phyloP scores from a whole-genome alignment of 176 grass and related monocot genomes.

The Rhynchospora breviuscula region DNA sequence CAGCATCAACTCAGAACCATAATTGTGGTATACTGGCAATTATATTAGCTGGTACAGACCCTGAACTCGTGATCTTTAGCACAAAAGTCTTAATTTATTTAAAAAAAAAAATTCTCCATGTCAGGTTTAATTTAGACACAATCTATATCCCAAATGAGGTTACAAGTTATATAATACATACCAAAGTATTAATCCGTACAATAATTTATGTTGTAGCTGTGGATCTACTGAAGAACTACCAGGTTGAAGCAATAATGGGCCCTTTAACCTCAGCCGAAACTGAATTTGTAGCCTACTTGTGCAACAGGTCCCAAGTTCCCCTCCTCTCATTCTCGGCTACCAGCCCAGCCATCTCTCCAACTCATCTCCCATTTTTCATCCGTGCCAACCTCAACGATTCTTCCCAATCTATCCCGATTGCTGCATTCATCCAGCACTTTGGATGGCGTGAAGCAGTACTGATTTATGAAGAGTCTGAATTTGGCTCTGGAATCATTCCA shows the following conservation, averaged over 20 bases:
- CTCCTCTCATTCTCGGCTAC: constrained; percentile 48
- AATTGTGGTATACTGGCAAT: too few relatives aligned
- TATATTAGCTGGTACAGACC: too few relatives aligned
- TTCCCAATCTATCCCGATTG: constrained; percentile 20
- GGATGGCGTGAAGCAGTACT: constrained; percentile 35
- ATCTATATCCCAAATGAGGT: too few relatives aligned
- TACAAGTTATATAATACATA: too few relatives aligned
- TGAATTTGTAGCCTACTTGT: constrained; percentile 42
- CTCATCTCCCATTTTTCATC: constrained; percentile 29
- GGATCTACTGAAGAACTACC: constrained; percentile 35
- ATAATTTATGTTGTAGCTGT: constrained; percentile 34
- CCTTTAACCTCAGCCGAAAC: constrained; percentile 19
- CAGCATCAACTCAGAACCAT: too few relatives aligned
- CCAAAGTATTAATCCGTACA: not conserved
- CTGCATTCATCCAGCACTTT: constrained; percentile 1
- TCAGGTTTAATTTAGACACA: too few relatives aligned
- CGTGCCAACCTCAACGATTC: constrained; percentile 37
- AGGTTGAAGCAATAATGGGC: constrained; percentile 40
- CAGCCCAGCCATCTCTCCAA: not conserved
- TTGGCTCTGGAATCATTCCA: constrained; percentile 30
- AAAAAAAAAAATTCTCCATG: too few relatives aligned
- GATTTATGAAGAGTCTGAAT: constrained; percentile 43
- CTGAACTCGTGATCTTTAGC: too few relatives aligned
- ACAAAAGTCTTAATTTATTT: too few relatives aligned
- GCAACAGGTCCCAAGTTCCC: constrained; percentile 32